Evolutionary conservation across 2,329 filamentous ascomycete species (phyloP).

Genomic region (Sclerotinia trifoliorum): DNA sequence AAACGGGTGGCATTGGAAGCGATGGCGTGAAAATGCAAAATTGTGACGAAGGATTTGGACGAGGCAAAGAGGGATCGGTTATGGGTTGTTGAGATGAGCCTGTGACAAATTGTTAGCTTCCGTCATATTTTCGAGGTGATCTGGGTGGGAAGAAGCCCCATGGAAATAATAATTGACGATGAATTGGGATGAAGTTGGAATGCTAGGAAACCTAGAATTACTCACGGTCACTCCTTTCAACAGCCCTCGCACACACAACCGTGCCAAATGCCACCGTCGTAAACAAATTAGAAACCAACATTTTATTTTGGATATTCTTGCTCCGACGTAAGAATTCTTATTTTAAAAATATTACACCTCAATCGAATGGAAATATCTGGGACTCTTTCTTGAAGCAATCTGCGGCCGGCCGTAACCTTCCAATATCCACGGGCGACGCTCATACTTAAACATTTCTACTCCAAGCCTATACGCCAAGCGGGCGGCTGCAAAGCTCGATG

Average conservation of each 20-base stretch:
- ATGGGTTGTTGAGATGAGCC: neutral
- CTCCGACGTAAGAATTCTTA: neutral
- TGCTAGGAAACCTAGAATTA: neutral
- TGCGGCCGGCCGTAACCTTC: conserved; percentile 17
- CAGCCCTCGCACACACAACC: conserved; percentile 12
- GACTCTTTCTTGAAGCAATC: conserved; percentile 13
- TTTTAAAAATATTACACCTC: conserved; percentile 5
- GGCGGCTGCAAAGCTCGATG: neutral
- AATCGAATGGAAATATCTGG: conserved; percentile 3
- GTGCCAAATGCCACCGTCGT: neutral
- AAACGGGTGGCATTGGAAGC: conserved; percentile 12
- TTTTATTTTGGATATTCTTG: conserved; percentile 1
- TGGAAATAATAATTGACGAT: neutral
- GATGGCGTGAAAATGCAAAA: conserved; percentile 21
- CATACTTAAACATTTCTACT: neutral
- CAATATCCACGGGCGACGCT: neutral
- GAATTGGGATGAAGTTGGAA: no score
- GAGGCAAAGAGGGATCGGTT: neutral
- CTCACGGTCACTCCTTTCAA: conserved; percentile 15
- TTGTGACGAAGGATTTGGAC: neutral
- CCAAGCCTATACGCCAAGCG: conserved; percentile 9
- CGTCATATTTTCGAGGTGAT: neutral
- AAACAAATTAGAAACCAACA: conserved; percentile 13
- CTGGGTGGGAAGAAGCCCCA: neutral
- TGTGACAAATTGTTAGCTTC: neutral